A percentile compares a stretch with the other conserved stretches of the same genome.
phyloP scores from a whole-genome alignment of 768 basidiomycete genomes.

The Mycena vulgaris region DNA sequence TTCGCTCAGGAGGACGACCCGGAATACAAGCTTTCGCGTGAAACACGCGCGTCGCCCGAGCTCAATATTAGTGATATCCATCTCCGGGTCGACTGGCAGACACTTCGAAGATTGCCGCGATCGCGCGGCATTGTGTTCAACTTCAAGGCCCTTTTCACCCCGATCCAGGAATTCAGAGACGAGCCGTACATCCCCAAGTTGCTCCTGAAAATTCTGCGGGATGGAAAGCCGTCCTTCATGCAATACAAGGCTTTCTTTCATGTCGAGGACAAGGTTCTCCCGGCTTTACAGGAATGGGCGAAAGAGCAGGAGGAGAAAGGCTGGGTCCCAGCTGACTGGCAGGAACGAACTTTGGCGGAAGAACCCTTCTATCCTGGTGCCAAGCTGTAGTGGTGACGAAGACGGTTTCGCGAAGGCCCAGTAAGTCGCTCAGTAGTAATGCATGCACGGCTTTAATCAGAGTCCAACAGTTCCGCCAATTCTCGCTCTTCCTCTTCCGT shows the following conservation, averaged over 20 bases:
- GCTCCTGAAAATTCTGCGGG: slow-evolving; percentile 59
- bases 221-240: slow-evolving; percentile 56
- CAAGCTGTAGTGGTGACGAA: slow-evolving; percentile 5
- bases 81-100: slow-evolving; percentile 72
- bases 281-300: slow-evolving; percentile 62
- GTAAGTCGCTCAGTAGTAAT: background rate
- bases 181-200: slow-evolving; percentile 66
- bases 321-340: slow-evolving; percentile 63
- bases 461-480: slow-evolving; percentile 79
- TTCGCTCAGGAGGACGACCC: slow-evolving; percentile 59
- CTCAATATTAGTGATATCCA: slow-evolving; percentile 58
- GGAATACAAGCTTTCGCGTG: slow-evolving; percentile 50
- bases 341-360: slow-evolving; percentile 65
- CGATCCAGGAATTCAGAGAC: slow-evolving; percentile 56
- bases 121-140: slow-evolving; percentile 68
- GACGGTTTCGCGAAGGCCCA: background rate
- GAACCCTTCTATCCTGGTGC: slow-evolving; percentile 65
- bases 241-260: slow-evolving; percentile 62
- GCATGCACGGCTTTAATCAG: slow-evolving; percentile 41
- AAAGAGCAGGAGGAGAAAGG: slow-evolving; percentile 64
- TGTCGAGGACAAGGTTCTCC: slow-evolving; percentile 61
- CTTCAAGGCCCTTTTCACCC: slow-evolving; percentile 69
- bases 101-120: slow-evolving; percentile 62
- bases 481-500: slow-evolving; percentile 94
- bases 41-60: slow-evolving; percentile 48